Base-by-base conservation (phyloP, 2,329 filamentous ascomycete species). In the Aspergillus vadensis region DNA sequence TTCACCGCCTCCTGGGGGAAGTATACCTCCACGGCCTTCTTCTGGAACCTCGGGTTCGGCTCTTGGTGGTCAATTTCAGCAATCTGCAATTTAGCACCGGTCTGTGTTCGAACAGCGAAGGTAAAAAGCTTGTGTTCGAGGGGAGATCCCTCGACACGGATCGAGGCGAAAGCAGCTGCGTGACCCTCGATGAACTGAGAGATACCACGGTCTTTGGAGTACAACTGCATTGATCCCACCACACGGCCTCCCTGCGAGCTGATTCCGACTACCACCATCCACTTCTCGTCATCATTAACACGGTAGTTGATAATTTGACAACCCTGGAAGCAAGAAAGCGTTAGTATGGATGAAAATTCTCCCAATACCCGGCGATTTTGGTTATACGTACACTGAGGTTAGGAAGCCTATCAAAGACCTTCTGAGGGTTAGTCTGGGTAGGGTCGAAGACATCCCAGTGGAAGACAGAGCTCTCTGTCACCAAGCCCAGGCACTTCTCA, bases 301-400 rank as follows among this genome's bases (percentile, higher is more conserved):
- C 94, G 92, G 81, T 99, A 99, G 82, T 98, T 99, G 86, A 99
- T 99, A 79, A 99, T 99, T 86, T 99, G 95, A 80, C 92, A 96
- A 67, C 90, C 90, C 91, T 96, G 23, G 12, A 71, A 57, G 38
- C 25, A 62, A 52, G 6, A 59, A 50, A 57, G n/a, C 9, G 53
- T 63, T 36, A 64, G 56, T 25, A n/a, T 25, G 32, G 8, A 38
- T 2, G 4, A 27, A 19, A 15, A n/a, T 36, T n/a, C 2, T 6
- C 21, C 23, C n/a, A 23, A 14, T 5, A 9, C 38, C 15, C 5
- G 3, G 12, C 41, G 25, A 21, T 17, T 19, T 43, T 50, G 25
- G 14, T 49, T 39, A 4, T 41, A 82, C 90, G 69, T 84, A 95
- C 92, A 70, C 85, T 86, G 59, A 99, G 86, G 75, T 97, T 97